Percentiles rank a stretch among this genome's conserved stretches.
Evolutionary conservation across 2,329 filamentous ascomycete genomes (phyloP).

Genomic region (Claviceps purpurea): DNA sequence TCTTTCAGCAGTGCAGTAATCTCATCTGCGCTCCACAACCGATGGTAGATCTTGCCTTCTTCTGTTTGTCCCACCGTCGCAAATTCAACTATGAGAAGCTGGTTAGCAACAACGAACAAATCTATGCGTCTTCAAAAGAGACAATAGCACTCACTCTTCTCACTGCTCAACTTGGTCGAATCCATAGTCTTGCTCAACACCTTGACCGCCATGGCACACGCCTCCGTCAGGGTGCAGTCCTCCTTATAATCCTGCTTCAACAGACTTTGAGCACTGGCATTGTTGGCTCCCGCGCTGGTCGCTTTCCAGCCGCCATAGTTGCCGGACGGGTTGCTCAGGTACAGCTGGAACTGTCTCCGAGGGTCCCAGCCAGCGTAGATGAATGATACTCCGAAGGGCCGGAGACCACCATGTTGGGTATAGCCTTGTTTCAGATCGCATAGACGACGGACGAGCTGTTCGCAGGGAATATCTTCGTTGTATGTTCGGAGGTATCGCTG

Average conservation of each 20-base stretch:
- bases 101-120: slow-evolving; percentile 7
- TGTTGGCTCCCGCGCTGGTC: slow-evolving; percentile 94
- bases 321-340: slow-evolving; percentile 95
- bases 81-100: slow-evolving; percentile 63
- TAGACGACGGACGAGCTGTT: slow-evolving; percentile 90
- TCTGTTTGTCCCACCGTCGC: slow-evolving; percentile 94
- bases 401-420: slow-evolving; percentile 95
- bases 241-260: slow-evolving; percentile 99
- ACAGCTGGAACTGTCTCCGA: slow-evolving; percentile 93
- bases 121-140: background rate
- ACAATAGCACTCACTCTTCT: slow-evolving; percentile 71
- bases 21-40: slow-evolving; percentile 93
- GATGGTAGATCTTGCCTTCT: slow-evolving; percentile 94
- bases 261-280: slow-evolving; percentile 90
- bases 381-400: slow-evolving; percentile 96
- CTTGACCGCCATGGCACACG: slow-evolving; percentile 94
- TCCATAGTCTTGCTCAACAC: slow-evolving; percentile 99
- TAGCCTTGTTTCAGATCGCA: slow-evolving; percentile 99
- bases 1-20: slow-evolving; percentile 90
- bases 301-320: slow-evolving; percentile 99
- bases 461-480: slow-evolving; percentile 99
- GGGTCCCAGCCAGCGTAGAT: slow-evolving; percentile 98
- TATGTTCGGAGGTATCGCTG: slow-evolving; percentile 97
- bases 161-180: slow-evolving; percentile 93
- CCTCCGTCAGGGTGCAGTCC: slow-evolving; percentile 90